Percentiles rank a stretch among this genome's conserved stretches.
phyloP scores from a whole-genome alignment of 176 grass and related monocot genomes.

The Eragrostis nindensis region DNA sequence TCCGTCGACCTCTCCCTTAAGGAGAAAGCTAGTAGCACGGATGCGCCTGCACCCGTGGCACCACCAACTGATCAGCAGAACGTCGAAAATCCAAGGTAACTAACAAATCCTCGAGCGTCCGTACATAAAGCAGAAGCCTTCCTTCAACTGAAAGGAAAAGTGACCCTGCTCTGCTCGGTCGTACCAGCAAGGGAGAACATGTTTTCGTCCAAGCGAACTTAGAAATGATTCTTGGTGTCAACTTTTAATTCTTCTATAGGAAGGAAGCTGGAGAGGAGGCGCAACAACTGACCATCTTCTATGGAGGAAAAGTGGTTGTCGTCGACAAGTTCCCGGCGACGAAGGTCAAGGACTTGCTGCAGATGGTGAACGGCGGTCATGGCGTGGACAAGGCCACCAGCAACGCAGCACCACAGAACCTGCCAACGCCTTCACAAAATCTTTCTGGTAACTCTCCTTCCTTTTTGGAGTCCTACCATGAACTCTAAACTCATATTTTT shows the following conservation, averaged over 20 bases:
- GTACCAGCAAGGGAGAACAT: not conserved
- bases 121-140: not conserved
- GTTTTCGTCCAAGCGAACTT: not conserved
- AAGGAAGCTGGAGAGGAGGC: constrained; percentile 20
- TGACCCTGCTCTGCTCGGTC: not conserved
- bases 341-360: constrained; percentile 51
- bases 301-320: constrained; percentile 54
- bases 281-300: constrained; percentile 68
- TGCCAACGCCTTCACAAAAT: constrained; percentile 30
- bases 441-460: constrained; percentile 40
- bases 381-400: not conserved
- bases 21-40: not conserved
- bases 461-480: constrained; percentile 1
- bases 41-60: not conserved
- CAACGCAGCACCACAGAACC: not conserved
- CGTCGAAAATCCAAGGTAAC: constrained; percentile 25
- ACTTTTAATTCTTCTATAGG: constrained; percentile 21
- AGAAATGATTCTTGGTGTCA: not conserved
- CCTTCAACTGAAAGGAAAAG: not conserved
- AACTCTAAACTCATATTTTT: not conserved
- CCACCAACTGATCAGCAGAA: constrained; percentile 3
- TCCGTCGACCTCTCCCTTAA: not conserved
- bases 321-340: constrained; percentile 56
- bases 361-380: constrained; percentile 34
- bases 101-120: not conserved